phyloP scores from a whole-genome alignment of 805 yeast genomes.

The Saccharomycopsis fibuligera region DNA sequence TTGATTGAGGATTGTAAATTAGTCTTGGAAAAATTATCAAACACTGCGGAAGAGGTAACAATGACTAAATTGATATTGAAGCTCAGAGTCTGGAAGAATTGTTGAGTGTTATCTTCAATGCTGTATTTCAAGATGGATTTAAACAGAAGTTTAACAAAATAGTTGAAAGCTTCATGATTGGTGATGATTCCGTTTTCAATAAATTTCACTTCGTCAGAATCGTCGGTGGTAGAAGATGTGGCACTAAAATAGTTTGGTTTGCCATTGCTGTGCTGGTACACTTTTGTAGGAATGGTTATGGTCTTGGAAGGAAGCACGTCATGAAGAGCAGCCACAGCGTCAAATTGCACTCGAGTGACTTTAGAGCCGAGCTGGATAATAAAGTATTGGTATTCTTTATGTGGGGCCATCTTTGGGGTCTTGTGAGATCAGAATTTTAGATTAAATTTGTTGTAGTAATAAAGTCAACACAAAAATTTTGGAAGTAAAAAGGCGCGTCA shows the following conservation, averaged over 20 bases:
- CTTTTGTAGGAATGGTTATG: slow-evolving; percentile 69
- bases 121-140: slow-evolving; percentile 38
- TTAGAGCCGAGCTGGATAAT: slow-evolving; percentile 77
- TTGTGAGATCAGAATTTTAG: no score
- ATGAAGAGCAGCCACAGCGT: slow-evolving; percentile 37
- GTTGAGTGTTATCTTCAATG: slow-evolving; percentile 22
- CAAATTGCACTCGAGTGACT: slow-evolving; percentile 70
- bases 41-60: slow-evolving; percentile 42
- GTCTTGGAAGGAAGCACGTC: slow-evolving; percentile 74
- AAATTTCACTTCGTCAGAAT: slow-evolving; percentile 49
- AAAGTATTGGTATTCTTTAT: slow-evolving; percentile 24
- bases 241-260: slow-evolving; percentile 27
- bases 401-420: slow-evolving; percentile 18
- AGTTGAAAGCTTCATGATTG: slow-evolving; percentile 65
- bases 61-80: slow-evolving; percentile 63
- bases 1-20: slow-evolving; percentile 66
- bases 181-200: slow-evolving; percentile 57
- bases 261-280: slow-evolving; percentile 42
- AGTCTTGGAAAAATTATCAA: slow-evolving; percentile 53
- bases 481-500: no score
- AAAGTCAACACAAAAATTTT: no score
- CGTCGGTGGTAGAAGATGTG: slow-evolving; percentile 28
- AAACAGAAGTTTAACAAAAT: slow-evolving; percentile 42
- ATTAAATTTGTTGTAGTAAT: no score
- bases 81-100: slow-evolving; percentile 7